These are phyloP conservation scores for Venturia pyrina DNA, from an alignment of 2,329 filamentous ascomycete species.

Conservation along the genomic window DNA sequence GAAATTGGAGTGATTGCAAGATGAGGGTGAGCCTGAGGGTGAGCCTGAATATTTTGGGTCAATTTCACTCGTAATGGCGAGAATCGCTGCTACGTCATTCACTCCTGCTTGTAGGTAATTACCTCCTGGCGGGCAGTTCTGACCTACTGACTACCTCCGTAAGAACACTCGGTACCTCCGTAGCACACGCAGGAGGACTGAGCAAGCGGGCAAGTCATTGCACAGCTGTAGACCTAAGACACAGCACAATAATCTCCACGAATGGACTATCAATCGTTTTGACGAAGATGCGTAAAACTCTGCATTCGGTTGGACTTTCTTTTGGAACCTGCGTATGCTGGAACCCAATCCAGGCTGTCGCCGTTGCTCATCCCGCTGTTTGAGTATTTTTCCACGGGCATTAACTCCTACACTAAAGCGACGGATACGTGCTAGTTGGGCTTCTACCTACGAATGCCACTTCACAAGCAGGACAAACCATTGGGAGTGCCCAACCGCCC, in stretches of 20 bases:
- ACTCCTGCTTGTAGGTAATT: too few species aligned
- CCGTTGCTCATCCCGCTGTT: neutral
- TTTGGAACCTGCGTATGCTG: neutral
- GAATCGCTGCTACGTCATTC: neutral
- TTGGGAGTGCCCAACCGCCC: neutral
- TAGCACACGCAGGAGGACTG: too few species aligned
- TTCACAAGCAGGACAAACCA: neutral
- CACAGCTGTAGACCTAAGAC: neutral
- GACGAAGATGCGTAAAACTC: neutral
- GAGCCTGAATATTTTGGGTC: neutral
- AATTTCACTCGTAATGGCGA: neutral
- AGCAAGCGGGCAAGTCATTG: too few species aligned
- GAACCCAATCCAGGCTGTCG: neutral
- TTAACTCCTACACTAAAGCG: neutral
- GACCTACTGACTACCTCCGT: too few species aligned
- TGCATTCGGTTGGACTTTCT: neutral
- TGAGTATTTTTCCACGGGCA: neutral
- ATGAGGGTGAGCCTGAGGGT: neutral
- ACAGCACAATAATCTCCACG: neutral
- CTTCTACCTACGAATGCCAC: neutral
- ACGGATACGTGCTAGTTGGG: neutral
- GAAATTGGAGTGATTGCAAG: neutral
- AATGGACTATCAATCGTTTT: neutral
- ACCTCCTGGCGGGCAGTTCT: too few species aligned
- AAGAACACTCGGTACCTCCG: too few species aligned